Evolutionary conservation across 2,329 filamentous ascomycete genomes (phyloP), one percentile per base, ranked within the genome.

Genomic region (Trichophyton schoenleinii): DNA sequence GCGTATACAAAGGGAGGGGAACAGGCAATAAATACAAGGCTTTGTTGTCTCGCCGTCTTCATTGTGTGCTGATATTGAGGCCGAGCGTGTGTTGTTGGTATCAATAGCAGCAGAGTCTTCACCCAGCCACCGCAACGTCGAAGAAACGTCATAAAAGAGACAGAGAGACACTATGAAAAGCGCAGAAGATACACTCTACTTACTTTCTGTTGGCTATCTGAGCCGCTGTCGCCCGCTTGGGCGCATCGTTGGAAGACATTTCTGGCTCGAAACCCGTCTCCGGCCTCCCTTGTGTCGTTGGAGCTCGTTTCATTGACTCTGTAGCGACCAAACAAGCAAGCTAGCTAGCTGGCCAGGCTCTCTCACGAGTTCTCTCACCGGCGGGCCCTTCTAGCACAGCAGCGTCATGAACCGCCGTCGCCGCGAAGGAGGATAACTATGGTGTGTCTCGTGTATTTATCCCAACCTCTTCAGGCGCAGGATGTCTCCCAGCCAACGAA

Each of bases 141-240:
- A 22, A 59, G 42, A 42, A 49, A 59, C 34, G 25, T 22, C 6
- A 60, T 38, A 61, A 4, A 48, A 15, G 52, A 11, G 34, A 57
- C 3, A 25, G 22, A 20, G 36, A 62, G 31, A 22, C 44, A 42
- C 31, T 28, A 53, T 59, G 46, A 22, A 7, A 57, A 31, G 6
- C 9, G 36, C 11, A 44, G 6, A 48, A 34, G 20, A 38, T 28
- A 59, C 22, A 20, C 25, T 44, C n/a, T 31, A 81, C 80, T 77
- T 74, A 82, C 80, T 78, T 82, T 73, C 80, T 77, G 63, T 70
- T 72, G 36, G 80, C 80, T 71, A 82, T 58, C 70, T 82, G 80
- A 44, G 80, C 79, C 44, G 80, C 80, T 31, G 79, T 82, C 38
- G 80, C 80, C 70, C 75, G 75, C 66, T 77, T 74, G 28, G 77